Evolutionary conservation across 2,329 filamentous ascomycete genomes (phyloP).

Genomic region (Plectosphaerella plurivora): DNA sequence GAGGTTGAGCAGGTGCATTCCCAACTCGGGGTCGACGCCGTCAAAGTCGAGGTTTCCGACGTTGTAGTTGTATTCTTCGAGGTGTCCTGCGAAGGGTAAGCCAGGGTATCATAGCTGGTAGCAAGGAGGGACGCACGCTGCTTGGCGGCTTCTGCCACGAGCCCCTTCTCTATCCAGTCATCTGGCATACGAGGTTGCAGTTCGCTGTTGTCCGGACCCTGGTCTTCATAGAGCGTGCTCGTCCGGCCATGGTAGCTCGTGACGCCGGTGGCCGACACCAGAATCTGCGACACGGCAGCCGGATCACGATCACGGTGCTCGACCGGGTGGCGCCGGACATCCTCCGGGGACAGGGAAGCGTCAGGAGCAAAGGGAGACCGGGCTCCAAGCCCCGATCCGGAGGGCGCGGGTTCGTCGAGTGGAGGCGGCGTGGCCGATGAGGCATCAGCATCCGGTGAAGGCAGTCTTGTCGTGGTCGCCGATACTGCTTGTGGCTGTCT

Average conservation of each 20-base stretch:
- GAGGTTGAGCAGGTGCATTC: conserved; percentile 43
- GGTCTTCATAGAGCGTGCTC: conserved; percentile 42
- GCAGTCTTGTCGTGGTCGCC: too few species aligned
- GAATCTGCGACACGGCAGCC: conserved; percentile 26
- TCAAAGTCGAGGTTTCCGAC: conserved; percentile 49
- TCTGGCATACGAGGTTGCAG: conserved; percentile 21
- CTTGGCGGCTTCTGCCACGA: conserved; percentile 41
- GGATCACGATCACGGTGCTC: background rate
- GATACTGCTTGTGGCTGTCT: too few species aligned
- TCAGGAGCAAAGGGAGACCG: too few species aligned
- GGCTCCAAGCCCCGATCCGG: too few species aligned
- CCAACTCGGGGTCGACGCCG: conserved; percentile 46
- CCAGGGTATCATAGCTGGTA: background rate
- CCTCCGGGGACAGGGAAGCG: too few species aligned
- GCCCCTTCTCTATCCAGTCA: conserved; percentile 36
- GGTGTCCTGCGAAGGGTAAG: conserved; percentile 26
- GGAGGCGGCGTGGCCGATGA: too few species aligned
- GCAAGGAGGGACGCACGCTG: conserved; percentile 25
- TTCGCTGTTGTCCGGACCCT: conserved; percentile 13
- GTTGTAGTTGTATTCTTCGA: conserved; percentile 42
- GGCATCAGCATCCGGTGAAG: too few species aligned
- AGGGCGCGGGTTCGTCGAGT: too few species aligned
- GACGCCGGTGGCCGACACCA: conserved; percentile 32
- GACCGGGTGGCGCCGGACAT: too few species aligned
- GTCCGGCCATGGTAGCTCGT: conserved; percentile 46